A percentile compares a stretch with the other conserved stretches of the same genome.
phyloP scores from a whole-genome alignment of 169 alveolate species.

The Nephromyces sp. region DNA sequence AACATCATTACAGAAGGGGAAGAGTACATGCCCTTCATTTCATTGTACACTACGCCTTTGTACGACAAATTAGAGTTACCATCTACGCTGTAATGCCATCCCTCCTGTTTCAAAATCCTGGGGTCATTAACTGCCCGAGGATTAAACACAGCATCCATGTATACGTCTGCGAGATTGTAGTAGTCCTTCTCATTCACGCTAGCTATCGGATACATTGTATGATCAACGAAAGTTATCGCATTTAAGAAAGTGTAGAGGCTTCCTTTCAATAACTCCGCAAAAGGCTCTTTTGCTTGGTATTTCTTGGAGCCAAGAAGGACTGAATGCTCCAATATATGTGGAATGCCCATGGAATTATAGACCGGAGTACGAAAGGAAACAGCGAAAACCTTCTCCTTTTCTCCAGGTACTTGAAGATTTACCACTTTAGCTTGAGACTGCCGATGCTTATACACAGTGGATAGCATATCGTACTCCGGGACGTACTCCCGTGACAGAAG shows the following conservation, averaged over 20 bases:
- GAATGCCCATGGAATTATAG: constrained; percentile 25
- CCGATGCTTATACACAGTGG: constrained; percentile 1
- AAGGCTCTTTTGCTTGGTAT: constrained; percentile 65
- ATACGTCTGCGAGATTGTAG: constrained; percentile 57
- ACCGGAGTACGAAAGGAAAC: constrained; percentile 26
- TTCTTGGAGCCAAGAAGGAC: constrained; percentile 69
- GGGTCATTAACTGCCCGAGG: constrained; percentile 47
- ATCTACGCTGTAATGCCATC: constrained; percentile 12
- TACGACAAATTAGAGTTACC: neutral
- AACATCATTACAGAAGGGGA: neutral
- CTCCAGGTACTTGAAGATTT: neutral
- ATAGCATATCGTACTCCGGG: constrained; percentile 1
- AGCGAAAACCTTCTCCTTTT: constrained; percentile 22
- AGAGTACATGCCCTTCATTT: constrained; percentile 42
- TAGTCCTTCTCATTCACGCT: constrained; percentile 59
- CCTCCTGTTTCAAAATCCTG: constrained; percentile 64
- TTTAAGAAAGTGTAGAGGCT: constrained; percentile 64
- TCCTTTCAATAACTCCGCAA: constrained; percentile 60
- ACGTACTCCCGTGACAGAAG: neutral
- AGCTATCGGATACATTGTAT: constrained; percentile 73
- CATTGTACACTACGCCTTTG: constrained; percentile 44
- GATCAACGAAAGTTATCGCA: constrained; percentile 72
- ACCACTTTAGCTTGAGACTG: constrained; percentile 8
- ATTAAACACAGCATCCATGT: constrained; percentile 66
- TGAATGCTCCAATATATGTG: constrained; percentile 75